Evolutionary conservation across 257 asterid genomes (phyloP).

Genomic region (Linaria vulgaris): DNA sequence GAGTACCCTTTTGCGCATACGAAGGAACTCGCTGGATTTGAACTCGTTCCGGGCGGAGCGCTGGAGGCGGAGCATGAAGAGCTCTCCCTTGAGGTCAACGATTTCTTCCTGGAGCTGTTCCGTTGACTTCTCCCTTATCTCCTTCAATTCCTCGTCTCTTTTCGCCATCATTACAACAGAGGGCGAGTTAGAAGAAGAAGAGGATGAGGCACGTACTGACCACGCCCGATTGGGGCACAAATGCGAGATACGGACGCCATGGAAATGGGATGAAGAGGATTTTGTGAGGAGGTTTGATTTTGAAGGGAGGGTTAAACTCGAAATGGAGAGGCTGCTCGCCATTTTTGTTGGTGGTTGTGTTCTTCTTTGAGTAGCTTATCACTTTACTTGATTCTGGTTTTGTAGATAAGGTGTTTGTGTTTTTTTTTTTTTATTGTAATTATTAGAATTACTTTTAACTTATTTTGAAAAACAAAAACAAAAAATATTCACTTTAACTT

Average conservation of each 20-base stretch:
- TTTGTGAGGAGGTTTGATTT: conserved; percentile 34
- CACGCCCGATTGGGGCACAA: conserved; percentile 36
- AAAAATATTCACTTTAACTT: too few relatives aligned
- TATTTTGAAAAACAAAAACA: too few relatives aligned
- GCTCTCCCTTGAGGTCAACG: conserved; percentile 92
- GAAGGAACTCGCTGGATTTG: conserved; percentile 84
- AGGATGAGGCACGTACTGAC: conserved; percentile 27
- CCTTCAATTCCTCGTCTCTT: conserved; percentile 76
- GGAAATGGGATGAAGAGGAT: conserved; percentile 53
- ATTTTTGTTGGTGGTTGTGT: conserved; percentile 21
- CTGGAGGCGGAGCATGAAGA: conserved; percentile 95
- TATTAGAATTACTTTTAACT: too few relatives aligned
- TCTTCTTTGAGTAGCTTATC: background rate
- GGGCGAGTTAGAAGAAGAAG: too few relatives aligned
- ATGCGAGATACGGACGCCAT: conserved; percentile 62
- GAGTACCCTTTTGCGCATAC: conserved; percentile 83
- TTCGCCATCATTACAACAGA: conserved; percentile 78
- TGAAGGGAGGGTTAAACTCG: conserved; percentile 41
- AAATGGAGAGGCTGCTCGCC: conserved; percentile 74
- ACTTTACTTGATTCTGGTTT: too few relatives aligned
- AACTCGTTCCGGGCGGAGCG: conserved; percentile 90
- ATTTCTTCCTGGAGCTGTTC: conserved; percentile 85
- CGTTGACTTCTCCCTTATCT: conserved; percentile 67
- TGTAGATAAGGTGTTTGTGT: too few relatives aligned
- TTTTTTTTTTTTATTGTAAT: too few relatives aligned